Evolutionary conservation across 371 early-diverging fungal species (phyloP), one percentile per base, ranked within the genome.

Genomic region (Mortierella sp.): DNA sequence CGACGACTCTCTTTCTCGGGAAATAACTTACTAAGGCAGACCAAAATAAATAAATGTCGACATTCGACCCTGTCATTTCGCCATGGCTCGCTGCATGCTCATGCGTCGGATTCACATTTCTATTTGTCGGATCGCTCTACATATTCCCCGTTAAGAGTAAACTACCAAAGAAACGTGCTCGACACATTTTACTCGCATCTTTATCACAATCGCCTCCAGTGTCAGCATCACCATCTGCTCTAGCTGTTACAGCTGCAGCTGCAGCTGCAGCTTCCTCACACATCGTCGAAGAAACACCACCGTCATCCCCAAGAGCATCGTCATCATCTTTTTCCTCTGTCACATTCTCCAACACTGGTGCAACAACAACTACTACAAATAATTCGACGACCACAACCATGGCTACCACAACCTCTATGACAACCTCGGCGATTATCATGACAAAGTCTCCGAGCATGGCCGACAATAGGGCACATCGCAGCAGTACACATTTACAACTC

Each of bases 71-170:
- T 11, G 48, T 68, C 77, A 71, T 77, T 65, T 61, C 77, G 22
- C 61, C 77, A 53, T 68, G 65, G 72, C 61, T 77, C 48, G 77
- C 77, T 16, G 69, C 65, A 24, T 53, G 67, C 38, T 77, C 77
- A 32, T 77, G 77, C 50, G 36, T 77, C 28, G 68, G 69, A 19
- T 77, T 77, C 64, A 68, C 77, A 36, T 47, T 66, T 28, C 47
- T 77, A 40, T 77, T 72, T 62, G 77, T 77, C 47, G 77, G 77
- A 32, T 77, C 77, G 40, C 72, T 77, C 36, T 77, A 72, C 50
- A 36, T 72, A 40, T 77, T 77, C 24, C 77, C 77, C 4, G 16
- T 62, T 9, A 36, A 55, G 41, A 33, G 57, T 32, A 70, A 69
- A 24, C 65, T 59, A 33, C 52, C n/a, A 65, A 68, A 55, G 65